Base-by-base conservation (phyloP, 345 rosid species). In the Cochlearia excelsa region DNA sequence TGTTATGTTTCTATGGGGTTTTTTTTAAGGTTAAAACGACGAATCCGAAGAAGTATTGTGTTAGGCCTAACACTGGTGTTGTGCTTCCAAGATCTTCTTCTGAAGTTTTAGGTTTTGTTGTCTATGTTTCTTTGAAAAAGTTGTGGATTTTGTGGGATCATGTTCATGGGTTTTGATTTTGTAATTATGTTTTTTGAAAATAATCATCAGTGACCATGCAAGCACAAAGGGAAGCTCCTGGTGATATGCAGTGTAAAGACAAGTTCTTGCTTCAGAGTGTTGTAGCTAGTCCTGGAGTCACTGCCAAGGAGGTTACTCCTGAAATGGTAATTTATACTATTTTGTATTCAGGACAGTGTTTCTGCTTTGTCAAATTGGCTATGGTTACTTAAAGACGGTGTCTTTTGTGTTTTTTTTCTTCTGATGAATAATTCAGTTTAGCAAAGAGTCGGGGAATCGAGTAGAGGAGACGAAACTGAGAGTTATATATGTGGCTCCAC, bases 21-120 rank as follows among this genome's bases (percentile, higher is more conserved):
- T 7, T 38, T 1, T 38, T 45, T 53, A 62, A 87, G 97, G 90
- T 85, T 49, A 90, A 82, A 71, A 87, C 97, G 6, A 90, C 97
- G 49, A 90, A 87, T 76, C 97, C 97, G 2, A 90, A 83, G 78
- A 90, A 90, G 80, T 90, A 83, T 52, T 85, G 90, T 34, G 87
- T 87, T 28, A 79, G 90, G 70, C 97, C 95, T 27, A 87, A 87
- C 60, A 82, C 93, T 54, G 97, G 95, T 45, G 82, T 85, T 59
- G 85, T 90, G 35, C 69, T 57, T 68, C 97, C 97, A 4, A 64
- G 93, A 79, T 74, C 88, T 34, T 66, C 95, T 8, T 80, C 89
- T 57, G 86, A 85, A 76, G 90, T 85, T 43, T 60, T 73, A 67
- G 97, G 95, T 90, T 50, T 58, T 38, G 27, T 23, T 37, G 40